Percentiles rank a stretch among this genome's conserved stretches.
Evolutionary conservation across 805 yeast genomes (phyloP).

Genomic region (Cyberlindnera nakhonratchasimensis): DNA sequence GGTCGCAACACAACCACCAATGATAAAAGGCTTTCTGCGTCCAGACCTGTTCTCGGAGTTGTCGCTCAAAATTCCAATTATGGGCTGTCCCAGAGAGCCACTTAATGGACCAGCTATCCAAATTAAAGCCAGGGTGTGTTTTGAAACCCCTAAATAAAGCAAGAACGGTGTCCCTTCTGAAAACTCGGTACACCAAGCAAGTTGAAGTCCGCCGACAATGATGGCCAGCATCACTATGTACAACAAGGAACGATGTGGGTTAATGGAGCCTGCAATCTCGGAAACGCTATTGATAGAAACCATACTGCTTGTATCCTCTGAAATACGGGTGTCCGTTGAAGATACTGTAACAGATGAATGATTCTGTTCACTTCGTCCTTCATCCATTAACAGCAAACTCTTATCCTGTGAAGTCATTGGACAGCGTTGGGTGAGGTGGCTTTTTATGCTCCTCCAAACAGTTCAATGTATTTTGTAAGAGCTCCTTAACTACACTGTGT

Average conservation of each 20-base stretch:
- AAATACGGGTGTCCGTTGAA: background rate
- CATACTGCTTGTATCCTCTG: slow-evolving; percentile 2
- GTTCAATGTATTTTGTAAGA: no score
- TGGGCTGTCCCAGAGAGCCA: slow-evolving; percentile 62
- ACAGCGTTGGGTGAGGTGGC: no score
- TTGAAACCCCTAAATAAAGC: slow-evolving; percentile 59
- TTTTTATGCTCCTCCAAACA: no score
- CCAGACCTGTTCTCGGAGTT: slow-evolving; percentile 43
- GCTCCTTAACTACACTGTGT: no score
- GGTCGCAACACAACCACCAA: slow-evolving; percentile 51
- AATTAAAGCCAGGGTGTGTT: slow-evolving; percentile 49
- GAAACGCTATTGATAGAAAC: slow-evolving; percentile 7
- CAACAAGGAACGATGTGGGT: slow-evolving; percentile 41
- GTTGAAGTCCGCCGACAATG: slow-evolving; percentile 54
- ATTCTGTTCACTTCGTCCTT: background rate
- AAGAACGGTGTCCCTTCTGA: slow-evolving; percentile 61
- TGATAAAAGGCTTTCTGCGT: slow-evolving; percentile 53
- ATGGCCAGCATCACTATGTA: slow-evolving; percentile 46
- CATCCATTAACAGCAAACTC: slow-evolving; percentile 7
- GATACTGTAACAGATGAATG: background rate
- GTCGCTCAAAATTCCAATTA: slow-evolving; percentile 58
- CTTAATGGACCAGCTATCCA: slow-evolving; percentile 70
- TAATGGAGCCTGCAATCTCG: slow-evolving; percentile 32
- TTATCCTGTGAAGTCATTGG: slow-evolving; percentile 6
- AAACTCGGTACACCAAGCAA: slow-evolving; percentile 66